These are phyloP conservation scores for Achaetomiella virescens DNA, from an alignment of 495 filamentous ascomycete species.

Conservation along the genomic window DNA sequence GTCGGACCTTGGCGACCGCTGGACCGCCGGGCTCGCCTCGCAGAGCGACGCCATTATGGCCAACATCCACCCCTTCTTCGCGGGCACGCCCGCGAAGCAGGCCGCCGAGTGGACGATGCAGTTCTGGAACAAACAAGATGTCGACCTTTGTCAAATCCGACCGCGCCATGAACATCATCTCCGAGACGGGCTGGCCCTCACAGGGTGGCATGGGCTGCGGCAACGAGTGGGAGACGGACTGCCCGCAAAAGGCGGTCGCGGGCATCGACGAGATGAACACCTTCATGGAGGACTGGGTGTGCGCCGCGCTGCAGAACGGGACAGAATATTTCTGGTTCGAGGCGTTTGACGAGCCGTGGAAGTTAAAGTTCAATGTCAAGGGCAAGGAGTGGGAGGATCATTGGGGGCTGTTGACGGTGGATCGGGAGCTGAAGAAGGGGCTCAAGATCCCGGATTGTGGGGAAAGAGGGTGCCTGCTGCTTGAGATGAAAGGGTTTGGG, in stretches of 20 bases:
- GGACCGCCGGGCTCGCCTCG: slow-evolving; percentile 60
- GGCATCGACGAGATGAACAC: slow-evolving; percentile 78
- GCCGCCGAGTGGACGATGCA: slow-evolving; percentile 78
- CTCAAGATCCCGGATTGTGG: slow-evolving; percentile 84
- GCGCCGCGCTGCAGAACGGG: slow-evolving; percentile 66
- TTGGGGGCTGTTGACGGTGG: slow-evolving; percentile 88
- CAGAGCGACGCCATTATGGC: slow-evolving; percentile 87
- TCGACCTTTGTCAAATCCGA: slow-evolving; percentile 51
- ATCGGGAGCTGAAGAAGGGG: slow-evolving; percentile 77
- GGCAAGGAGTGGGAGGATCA: slow-evolving; percentile 88
- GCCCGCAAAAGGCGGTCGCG: slow-evolving; percentile 62
- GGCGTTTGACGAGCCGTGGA: slow-evolving; percentile 96
- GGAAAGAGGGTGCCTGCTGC: slow-evolving; percentile 52
- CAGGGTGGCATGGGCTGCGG: slow-evolving; percentile 79
- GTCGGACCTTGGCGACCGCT: slow-evolving; percentile 84
- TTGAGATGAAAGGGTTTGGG: background rate
- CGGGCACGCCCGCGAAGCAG: slow-evolving; percentile 58
- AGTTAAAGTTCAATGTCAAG: slow-evolving; percentile 60
- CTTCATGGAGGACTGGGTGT: slow-evolving; percentile 84
- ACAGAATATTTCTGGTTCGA: slow-evolving; percentile 97
- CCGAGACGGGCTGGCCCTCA: slow-evolving; percentile 90
- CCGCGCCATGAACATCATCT: slow-evolving; percentile 63
- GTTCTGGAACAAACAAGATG: slow-evolving; percentile 73
- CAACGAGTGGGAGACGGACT: slow-evolving; percentile 36
- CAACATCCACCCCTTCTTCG: slow-evolving; percentile 97